Evolutionary conservation across 495 filamentous ascomycete species (phyloP).

Genomic region (Xylaria flabelliformis): DNA sequence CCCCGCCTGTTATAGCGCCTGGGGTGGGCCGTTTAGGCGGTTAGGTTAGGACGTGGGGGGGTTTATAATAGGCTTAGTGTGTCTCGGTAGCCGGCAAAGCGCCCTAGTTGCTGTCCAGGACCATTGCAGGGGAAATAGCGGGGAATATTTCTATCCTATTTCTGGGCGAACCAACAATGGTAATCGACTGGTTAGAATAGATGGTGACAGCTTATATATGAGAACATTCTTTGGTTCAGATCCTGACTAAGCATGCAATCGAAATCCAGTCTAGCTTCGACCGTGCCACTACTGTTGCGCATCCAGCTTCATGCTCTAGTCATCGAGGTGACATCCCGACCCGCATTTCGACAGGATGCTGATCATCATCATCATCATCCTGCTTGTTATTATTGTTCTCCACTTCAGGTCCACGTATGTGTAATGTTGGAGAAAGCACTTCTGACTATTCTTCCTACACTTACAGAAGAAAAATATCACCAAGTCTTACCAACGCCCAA

Average conservation of each 20-base stretch:
- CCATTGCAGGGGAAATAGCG: no score
- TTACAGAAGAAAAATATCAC: not conserved
- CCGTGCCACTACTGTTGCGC: not conserved
- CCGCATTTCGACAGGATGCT: not conserved
- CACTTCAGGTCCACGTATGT: not conserved
- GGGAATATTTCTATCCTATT: constrained; percentile 1
- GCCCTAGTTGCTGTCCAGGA: not conserved
- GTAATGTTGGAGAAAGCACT: not conserved
- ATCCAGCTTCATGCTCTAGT: not conserved
- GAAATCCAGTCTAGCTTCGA: not conserved
- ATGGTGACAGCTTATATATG: not conserved
- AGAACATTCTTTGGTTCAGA: not conserved
- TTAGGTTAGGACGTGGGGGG: not conserved
- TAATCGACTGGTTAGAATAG: not conserved
- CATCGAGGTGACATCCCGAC: constrained; percentile 12
- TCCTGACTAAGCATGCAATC: constrained; percentile 4
- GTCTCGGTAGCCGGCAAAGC: constrained; percentile 15
- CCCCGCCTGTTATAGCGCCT: not conserved
- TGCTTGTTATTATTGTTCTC: constrained; percentile 10
- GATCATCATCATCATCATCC: constrained; percentile 4
- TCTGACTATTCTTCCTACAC: not conserved
- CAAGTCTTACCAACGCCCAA: not conserved
- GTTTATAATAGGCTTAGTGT: not conserved
- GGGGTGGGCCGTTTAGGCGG: not conserved
- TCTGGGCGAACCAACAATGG: constrained; percentile 1